phyloP scores from a whole-genome alignment of 2,329 filamentous ascomycete species.

The Colletotrichum tamarilloi region DNA sequence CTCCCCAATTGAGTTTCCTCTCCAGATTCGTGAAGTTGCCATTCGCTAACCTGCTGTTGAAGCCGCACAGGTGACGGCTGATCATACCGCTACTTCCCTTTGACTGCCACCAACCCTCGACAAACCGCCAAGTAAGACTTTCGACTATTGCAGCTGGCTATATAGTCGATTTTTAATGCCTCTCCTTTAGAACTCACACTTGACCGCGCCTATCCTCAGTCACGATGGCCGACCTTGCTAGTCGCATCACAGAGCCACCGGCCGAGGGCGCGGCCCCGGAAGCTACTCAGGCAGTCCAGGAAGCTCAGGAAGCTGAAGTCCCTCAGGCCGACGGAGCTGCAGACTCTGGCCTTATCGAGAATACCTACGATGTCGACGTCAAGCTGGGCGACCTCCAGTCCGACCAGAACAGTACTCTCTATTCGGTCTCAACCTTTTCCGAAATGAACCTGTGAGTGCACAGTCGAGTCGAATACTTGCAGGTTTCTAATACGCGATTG shows the following conservation, averaged over 20 bases:
- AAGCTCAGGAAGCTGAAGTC: slow-evolving; percentile 38
- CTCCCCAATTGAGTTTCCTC: background rate
- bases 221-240: slow-evolving; percentile 61
- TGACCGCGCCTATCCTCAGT: slow-evolving; percentile 10
- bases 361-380: slow-evolving; percentile 89
- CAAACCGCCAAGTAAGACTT: slow-evolving; percentile 23
- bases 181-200: slow-evolving; percentile 3
- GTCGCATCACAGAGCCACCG: slow-evolving; percentile 60
- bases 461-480: background rate
- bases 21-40: background rate
- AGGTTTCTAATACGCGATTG: slow-evolving; percentile 8
- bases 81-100: slow-evolving; percentile 25
- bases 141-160: slow-evolving; percentile 33
- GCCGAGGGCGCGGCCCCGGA: slow-evolving; percentile 40
- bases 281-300: slow-evolving; percentile 36
- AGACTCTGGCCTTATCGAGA: slow-evolving; percentile 71
- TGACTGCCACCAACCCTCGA: background rate
- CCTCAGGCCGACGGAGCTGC: slow-evolving; percentile 51
- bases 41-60: slow-evolving; percentile 13
- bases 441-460: slow-evolving; percentile 82
- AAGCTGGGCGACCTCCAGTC: slow-evolving; percentile 90
- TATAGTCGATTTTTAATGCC: slow-evolving; percentile 19
- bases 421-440: slow-evolving; percentile 85
- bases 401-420: slow-evolving; percentile 88
- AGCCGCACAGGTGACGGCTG: slow-evolving; percentile 6